Evolutionary conservation across 176 grass and related monocot species (phyloP).

Genomic region (Calamus simplicifolius): DNA sequence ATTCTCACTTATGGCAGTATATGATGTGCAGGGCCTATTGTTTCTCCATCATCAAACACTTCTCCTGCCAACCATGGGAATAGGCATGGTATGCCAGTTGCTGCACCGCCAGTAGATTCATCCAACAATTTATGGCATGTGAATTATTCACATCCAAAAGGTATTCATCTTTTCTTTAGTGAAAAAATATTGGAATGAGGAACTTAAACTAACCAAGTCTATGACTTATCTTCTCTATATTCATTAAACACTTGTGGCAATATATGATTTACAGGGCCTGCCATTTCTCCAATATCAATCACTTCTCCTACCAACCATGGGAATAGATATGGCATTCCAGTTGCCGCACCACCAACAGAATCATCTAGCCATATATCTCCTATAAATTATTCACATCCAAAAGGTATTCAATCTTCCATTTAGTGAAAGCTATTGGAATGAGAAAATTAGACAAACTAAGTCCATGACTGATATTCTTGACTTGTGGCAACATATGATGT

Average conservation of each 20-base stretch:
- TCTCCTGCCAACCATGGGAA: constrained; percentile 16
- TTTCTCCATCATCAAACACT: constrained; percentile 30
- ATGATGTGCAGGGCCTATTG: constrained; percentile 1
- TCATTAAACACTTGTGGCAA: too few relatives aligned
- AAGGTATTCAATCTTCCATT: constrained; percentile 16
- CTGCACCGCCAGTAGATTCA: constrained; percentile 28
- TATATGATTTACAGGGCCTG: background rate
- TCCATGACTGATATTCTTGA: too few relatives aligned
- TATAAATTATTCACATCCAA: constrained; percentile 6
- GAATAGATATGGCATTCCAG: background rate
- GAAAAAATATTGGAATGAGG: too few relatives aligned
- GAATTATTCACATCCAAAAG: constrained; percentile 16
- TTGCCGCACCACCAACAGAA: background rate
- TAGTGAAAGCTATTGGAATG: constrained; percentile 1
- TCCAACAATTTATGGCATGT: constrained; percentile 4
- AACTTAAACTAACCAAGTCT: too few relatives aligned
- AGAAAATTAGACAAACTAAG: background rate
- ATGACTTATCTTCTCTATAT: too few relatives aligned
- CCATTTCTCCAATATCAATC: background rate
- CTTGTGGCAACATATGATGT: background rate
- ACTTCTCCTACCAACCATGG: background rate
- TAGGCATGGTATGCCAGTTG: constrained; percentile 16
- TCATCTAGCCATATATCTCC: background rate
- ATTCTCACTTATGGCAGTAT: too few relatives aligned
- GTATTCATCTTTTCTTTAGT: too few relatives aligned